Percentiles rank a stretch among this genome's conserved stretches.
These are phyloP conservation scores for Rhodotorula sp. DNA, from an alignment of 1,284 basidiomycete species.

Conservation along the genomic window DNA sequence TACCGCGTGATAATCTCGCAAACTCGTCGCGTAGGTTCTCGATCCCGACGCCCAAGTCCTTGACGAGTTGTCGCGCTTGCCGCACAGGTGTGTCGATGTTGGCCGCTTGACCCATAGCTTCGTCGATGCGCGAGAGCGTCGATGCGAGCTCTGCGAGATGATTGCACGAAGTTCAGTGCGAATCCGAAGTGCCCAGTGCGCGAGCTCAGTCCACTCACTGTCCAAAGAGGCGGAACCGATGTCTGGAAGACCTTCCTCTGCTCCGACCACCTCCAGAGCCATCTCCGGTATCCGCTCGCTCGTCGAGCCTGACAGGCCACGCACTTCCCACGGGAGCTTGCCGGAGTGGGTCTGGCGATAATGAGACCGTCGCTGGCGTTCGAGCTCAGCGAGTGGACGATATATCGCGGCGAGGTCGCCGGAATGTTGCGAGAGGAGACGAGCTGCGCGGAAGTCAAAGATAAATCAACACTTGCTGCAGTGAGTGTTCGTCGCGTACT, in stretches of 20 bases:
- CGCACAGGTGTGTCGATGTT: constrained; percentile 14
- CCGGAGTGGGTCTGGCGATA: constrained; percentile 42
- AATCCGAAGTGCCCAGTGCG: not conserved
- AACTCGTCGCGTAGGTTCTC: constrained; percentile 66
- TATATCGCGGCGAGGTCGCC: constrained; percentile 25
- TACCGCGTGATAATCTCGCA: constrained; percentile 59
- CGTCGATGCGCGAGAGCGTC: constrained; percentile 10
- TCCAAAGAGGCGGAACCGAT: constrained; percentile 39
- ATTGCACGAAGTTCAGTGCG: no score
- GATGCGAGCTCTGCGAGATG: constrained; percentile 2
- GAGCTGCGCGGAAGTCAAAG: constrained; percentile 25
- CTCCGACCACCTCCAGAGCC: constrained; percentile 27
- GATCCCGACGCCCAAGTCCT: constrained; percentile 57
- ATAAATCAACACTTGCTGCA: not conserved
- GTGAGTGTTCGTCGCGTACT: not conserved
- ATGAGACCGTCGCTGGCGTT: constrained; percentile 33
- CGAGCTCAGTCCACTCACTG: not conserved
- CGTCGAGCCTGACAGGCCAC: constrained; percentile 21
- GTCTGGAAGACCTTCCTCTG: constrained; percentile 33
- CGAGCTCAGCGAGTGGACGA: constrained; percentile 29
- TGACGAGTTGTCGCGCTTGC: constrained; percentile 54
- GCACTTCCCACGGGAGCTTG: constrained; percentile 46
- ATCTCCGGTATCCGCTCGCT: constrained; percentile 34
- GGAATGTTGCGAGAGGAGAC: constrained; percentile 37
- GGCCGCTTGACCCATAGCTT: not conserved